Percentiles rank a stretch among this genome's conserved stretches.
Conservation (phyloP, 2,329 filamentous ascomycete genomes). For the Fusarium sp. region DNA sequence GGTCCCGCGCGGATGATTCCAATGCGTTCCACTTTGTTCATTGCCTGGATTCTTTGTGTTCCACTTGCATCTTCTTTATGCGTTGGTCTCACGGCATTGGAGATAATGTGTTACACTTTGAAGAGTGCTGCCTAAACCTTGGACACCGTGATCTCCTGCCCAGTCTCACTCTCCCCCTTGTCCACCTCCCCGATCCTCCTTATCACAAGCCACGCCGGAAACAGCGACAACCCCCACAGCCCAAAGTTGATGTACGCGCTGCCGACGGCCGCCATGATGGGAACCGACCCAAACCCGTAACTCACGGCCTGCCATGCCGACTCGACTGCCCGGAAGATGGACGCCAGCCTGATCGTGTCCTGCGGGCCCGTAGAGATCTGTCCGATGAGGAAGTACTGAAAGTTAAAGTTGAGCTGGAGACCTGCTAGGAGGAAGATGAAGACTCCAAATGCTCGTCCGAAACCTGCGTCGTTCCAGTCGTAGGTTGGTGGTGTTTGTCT, state of each 20-base stretch:
- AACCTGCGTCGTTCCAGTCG: neutral
- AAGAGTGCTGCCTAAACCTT: neutral
- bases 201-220: neutral
- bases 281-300: neutral
- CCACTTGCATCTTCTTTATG: neutral
- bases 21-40: neutral
- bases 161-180: neutral
- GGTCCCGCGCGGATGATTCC: neutral
- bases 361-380: neutral
- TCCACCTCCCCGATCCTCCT: neutral
- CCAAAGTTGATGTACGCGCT: neutral
- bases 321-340: neutral
- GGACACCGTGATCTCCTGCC: neutral
- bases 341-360: neutral
- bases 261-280: neutral
- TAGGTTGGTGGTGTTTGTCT: neutral
- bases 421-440: neutral
- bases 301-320: neutral
- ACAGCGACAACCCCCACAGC: neutral
- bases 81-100: neutral
- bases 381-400: neutral
- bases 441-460: neutral
- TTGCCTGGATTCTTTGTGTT: neutral
- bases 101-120: neutral
- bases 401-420: neutral